Evolutionary conservation across 164 flowering plant species (phyloP).

Genomic region (Litsea cubeba): DNA sequence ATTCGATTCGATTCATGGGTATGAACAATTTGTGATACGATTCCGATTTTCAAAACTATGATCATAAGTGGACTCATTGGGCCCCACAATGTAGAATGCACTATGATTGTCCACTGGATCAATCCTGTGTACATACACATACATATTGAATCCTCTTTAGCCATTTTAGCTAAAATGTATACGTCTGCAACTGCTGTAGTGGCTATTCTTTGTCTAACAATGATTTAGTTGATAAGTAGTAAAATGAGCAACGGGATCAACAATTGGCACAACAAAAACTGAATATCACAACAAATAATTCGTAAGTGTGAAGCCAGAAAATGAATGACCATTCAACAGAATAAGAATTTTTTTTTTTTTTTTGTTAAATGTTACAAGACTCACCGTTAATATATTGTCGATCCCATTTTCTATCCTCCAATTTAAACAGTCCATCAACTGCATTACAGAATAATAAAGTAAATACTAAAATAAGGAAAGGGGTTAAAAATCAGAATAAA

Average conservation of each 20-base stretch:
- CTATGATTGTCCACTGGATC: neutral
- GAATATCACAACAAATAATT: neutral
- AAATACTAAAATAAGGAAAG: constrained; percentile 1
- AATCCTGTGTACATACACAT: neutral
- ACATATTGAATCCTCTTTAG: neutral
- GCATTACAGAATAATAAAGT: constrained; percentile 14
- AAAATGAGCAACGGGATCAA: neutral
- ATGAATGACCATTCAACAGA: neutral
- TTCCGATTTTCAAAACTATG: neutral
- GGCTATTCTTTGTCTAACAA: neutral
- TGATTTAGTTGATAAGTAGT: neutral
- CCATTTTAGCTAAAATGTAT: neutral
- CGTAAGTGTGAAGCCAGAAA: neutral
- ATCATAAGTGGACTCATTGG: neutral
- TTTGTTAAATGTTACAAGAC: constrained; percentile 15
- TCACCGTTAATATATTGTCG: constrained; percentile 71
- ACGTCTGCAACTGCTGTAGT: neutral
- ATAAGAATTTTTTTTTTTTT: neutral
- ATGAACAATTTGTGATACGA: too few relatives aligned
- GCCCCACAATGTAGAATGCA: neutral
- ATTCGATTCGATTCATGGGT: too few relatives aligned
- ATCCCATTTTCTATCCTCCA: constrained; percentile 90
- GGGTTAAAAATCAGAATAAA: neutral
- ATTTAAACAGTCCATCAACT: constrained; percentile 75
- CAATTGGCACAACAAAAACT: neutral